Conservation (phyloP, 495 filamentous ascomycete species). For the Echria macrotheca region DNA sequence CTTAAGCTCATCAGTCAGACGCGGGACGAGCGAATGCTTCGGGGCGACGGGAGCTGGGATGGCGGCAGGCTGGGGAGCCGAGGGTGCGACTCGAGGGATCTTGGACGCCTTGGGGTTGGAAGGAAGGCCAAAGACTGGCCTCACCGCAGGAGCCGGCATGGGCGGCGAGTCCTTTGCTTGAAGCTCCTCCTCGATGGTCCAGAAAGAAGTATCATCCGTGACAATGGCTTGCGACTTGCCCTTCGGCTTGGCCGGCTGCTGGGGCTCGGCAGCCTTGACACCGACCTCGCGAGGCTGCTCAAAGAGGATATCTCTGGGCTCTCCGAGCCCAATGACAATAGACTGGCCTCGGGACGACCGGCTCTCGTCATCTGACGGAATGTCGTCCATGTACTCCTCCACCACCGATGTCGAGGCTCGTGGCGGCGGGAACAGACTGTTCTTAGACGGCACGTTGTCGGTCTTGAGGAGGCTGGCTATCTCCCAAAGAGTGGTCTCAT, state of each 20-base stretch:
- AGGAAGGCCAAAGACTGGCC: constrained; percentile 13
- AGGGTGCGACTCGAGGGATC: constrained; percentile 7
- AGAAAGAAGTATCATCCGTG: constrained; percentile 20
- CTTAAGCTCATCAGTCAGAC: constrained; percentile 10
- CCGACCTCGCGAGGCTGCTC: constrained; percentile 17
- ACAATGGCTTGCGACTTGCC: constrained; percentile 11
- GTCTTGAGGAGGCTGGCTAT: constrained; percentile 50
- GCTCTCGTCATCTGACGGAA: constrained; percentile 30
- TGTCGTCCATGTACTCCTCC: constrained; percentile 25
- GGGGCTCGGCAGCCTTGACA: too few species aligned
- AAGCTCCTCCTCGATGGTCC: constrained; percentile 19
- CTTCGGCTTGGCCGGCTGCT: constrained; percentile 7
- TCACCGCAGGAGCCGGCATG: constrained; percentile 9
- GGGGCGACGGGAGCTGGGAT: not conserved
- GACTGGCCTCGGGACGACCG: constrained; percentile 22
- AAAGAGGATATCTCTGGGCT: constrained; percentile 19
- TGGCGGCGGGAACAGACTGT: constrained; percentile 36
- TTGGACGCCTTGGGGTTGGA: constrained; percentile 16
- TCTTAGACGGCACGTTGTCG: constrained; percentile 39
- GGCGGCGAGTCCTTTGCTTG: constrained; percentile 6
- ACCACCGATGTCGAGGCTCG: constrained; percentile 15
- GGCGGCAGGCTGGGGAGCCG: constrained; percentile 1
- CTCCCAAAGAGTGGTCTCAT: constrained; percentile 53
- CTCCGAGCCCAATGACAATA: constrained; percentile 28
- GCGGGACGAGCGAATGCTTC: constrained; percentile 16